Evolutionary conservation across 2,329 filamentous ascomycete genomes (phyloP).

Genomic region (Fusarium buharicum): DNA sequence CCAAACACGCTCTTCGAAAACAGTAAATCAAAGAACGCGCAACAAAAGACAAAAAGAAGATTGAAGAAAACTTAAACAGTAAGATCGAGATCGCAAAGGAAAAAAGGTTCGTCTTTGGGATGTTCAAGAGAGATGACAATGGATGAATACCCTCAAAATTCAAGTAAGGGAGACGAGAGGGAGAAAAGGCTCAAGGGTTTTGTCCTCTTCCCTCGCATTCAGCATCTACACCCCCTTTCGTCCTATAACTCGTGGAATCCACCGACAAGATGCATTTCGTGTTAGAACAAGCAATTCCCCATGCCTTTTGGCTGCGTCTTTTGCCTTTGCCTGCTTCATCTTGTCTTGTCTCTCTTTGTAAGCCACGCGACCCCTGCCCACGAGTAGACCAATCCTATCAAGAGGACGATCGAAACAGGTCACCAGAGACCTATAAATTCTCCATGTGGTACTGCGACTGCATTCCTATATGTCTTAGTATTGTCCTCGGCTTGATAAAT

Average conservation of each 20-base stretch:
- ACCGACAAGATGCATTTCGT: slow-evolving; percentile 13
- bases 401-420: not conserved
- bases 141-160: slow-evolving; percentile 5
- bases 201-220: slow-evolving; percentile 14
- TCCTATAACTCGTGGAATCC: slow-evolving; percentile 15
- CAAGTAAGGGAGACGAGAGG: slow-evolving; percentile 17
- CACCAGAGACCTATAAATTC: slow-evolving; percentile 3
- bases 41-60: slow-evolving; percentile 21
- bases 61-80: not conserved
- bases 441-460: slow-evolving; percentile 13
- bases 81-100: slow-evolving; percentile 9
- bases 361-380: slow-evolving; percentile 34
- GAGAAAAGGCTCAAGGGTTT: slow-evolving; percentile 9
- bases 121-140: slow-evolving; percentile 8
- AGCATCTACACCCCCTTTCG: slow-evolving; percentile 16
- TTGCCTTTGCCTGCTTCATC: slow-evolving; percentile 19
- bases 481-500: slow-evolving; percentile 6
- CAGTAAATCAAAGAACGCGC: slow-evolving; percentile 12
- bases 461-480: slow-evolving; percentile 35
- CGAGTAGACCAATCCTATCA: slow-evolving; percentile 16
- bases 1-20: slow-evolving; percentile 5
- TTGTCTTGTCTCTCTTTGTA: slow-evolving; percentile 31
- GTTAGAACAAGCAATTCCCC: slow-evolving; percentile 14
- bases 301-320: slow-evolving; percentile 10
- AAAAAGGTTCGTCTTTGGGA: slow-evolving; percentile 8